These are phyloP conservation scores for Scytalidium sp. DNA, from an alignment of 2,329 filamentous ascomycete genomes.

Conservation along the genomic window DNA sequence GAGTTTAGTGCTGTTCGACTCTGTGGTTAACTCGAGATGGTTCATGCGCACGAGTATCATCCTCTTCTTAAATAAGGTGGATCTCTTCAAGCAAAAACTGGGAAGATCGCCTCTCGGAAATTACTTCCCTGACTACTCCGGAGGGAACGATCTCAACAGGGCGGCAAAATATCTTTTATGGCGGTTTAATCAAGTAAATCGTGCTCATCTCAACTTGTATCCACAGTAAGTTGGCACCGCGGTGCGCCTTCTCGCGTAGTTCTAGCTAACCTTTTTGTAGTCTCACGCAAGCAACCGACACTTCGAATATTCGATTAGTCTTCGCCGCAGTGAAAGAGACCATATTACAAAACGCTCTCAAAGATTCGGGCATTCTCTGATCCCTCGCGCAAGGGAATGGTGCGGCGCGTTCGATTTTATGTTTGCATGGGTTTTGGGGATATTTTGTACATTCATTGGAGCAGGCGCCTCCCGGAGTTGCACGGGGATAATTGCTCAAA, in stretches of 20 bases:
- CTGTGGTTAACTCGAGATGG: conserved; percentile 97
- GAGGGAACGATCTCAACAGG: conserved; percentile 95
- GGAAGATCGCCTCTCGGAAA: conserved; percentile 84
- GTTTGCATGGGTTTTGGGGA: conserved; percentile 13
- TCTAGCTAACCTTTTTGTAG: conserved; percentile 43
- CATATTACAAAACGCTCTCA: conserved; percentile 95
- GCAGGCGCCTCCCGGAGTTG: conserved; percentile 16
- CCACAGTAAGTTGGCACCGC: conserved; percentile 71
- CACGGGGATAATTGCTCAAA: not conserved
- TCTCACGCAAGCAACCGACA: conserved; percentile 97
- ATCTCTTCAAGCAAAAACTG: conserved; percentile 95
- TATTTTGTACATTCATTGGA: conserved; percentile 17
- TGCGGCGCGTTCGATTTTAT: conserved; percentile 17
- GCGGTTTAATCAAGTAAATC: conserved; percentile 98
- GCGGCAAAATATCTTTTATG: conserved; percentile 96
- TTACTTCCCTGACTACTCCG: conserved; percentile 97
- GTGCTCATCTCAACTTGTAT: conserved; percentile 93
- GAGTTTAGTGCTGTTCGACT: conserved; percentile 92
- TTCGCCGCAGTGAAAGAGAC: conserved; percentile 99
- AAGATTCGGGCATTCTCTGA: conserved; percentile 94
- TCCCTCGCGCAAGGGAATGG: conserved; percentile 13
- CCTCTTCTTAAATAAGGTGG: conserved; percentile 97
- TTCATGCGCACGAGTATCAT: conserved; percentile 99
- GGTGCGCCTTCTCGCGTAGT: not conserved
- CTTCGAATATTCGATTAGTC: conserved; percentile 94